Base-by-base conservation (phyloP, 192 early-diverging fungal genomes). In the Entomortierella chlamydospora region DNA sequence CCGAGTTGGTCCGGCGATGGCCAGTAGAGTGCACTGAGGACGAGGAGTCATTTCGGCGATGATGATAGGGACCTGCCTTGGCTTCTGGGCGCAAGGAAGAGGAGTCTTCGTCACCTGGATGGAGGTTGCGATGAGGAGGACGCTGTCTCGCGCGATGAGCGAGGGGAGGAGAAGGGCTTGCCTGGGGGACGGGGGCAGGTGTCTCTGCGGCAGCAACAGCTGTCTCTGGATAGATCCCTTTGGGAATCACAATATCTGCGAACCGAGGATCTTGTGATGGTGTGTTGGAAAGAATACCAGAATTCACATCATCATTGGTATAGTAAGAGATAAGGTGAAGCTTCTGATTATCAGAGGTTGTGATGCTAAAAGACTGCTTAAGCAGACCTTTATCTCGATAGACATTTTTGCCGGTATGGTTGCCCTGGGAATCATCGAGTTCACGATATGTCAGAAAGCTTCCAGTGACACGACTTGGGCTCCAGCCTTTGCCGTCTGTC, bases 401-500 rank as follows among this genome's bases (percentile, higher is more conserved):
- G 56, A 81, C 72, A 50, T 79, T 70, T 57, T 79, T 79, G 62
- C 63, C 63, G 13, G 49, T 57, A n/a, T 64, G 49, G 51, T 58
- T 64, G 22, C 67, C 67, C n/a, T 70, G 56, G 22, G 67, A 47
- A 25, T 79, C 76, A 39, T 95, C 89, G 56, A 93, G 87, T 76
- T 96, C 95, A 72, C 94, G 91, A 80, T 97, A 97, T 0, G 94
- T 95, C 29, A 97, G 81, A 66, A 97, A 97, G 62, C 89, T 92
- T 30, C 95, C 95, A 47, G 92, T 90, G 61, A 97, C 94, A 37
- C 95, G 90, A 39, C 91, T 93, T 7, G 95, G 92, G 42, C 93
- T 95, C 95, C 96, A 97, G 52, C 90, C 91, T 70, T 92, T 89
- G n/a, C 95, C 95, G 72, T 97, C 96, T 0, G 96, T 96, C 96